These are phyloP conservation scores for Apiospora malaysiana DNA, from an alignment of 2,329 filamentous ascomycete genomes.

Conservation along the genomic window DNA sequence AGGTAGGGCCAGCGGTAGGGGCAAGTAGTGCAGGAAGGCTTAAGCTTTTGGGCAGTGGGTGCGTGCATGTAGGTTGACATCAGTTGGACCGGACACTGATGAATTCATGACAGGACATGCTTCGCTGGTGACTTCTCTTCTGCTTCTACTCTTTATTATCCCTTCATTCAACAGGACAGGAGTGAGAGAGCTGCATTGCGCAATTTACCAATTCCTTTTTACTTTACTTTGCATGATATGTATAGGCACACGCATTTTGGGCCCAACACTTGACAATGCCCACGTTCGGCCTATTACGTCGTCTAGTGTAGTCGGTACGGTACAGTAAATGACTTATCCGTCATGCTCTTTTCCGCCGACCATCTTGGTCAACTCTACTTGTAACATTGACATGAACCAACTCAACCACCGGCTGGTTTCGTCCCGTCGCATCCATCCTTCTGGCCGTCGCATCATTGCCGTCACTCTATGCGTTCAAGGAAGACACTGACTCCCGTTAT, in stretches of 20 bases:
- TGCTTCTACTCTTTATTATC: too few species aligned
- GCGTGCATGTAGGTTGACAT: slow-evolving; percentile 12
- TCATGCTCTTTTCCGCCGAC: not conserved
- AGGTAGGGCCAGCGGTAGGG: not conserved
- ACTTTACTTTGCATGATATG: not conserved
- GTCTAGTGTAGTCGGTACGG: not conserved
- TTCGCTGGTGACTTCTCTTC: not conserved
- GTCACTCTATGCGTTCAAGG: not conserved
- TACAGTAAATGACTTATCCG: not conserved
- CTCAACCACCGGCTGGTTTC: not conserved
- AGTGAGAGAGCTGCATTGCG: not conserved
- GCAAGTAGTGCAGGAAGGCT: not conserved
- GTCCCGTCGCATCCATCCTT: slow-evolving; percentile 3
- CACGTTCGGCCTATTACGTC: slow-evolving; percentile 1
- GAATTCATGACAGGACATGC: slow-evolving; percentile 9
- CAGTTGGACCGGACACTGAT: not conserved
- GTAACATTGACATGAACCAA: slow-evolving; percentile 4
- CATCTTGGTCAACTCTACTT: not conserved
- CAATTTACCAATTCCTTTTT: not conserved
- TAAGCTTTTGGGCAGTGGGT: slow-evolving; percentile 13
- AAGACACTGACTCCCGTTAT: not conserved
- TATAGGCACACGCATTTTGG: not conserved
- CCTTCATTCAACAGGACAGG: too few species aligned
- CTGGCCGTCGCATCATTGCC: not conserved
- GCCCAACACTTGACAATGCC: not conserved